A percentile compares a stretch with the other conserved stretches of the same genome.
Evolutionary conservation across 2,329 filamentous ascomycete genomes (phyloP).

Genomic region (Claviceps fusiformis): DNA sequence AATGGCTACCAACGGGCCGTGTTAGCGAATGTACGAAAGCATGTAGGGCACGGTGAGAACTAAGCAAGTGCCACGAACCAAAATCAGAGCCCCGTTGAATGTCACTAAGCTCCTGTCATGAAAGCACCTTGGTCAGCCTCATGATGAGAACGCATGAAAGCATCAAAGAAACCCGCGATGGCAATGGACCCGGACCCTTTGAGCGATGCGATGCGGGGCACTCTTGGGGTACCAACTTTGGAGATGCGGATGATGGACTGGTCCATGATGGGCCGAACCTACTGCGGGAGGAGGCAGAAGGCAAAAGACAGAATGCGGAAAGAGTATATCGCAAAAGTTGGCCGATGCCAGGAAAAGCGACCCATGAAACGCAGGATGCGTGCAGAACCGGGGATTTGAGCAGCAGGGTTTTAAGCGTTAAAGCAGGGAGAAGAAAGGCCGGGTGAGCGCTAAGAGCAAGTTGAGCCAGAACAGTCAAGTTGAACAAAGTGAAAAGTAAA

Average conservation of each 20-base stretch:
- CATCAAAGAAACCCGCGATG: neutral
- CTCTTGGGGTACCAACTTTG: conserved; percentile 41
- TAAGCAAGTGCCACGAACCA: conserved; percentile 40
- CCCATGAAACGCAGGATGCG: neutral
- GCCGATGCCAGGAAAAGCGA: neutral
- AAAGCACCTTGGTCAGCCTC: conserved; percentile 5
- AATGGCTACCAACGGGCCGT: conserved; percentile 42
- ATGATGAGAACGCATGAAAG: neutral
- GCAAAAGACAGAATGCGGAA: neutral
- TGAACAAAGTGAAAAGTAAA: neutral
- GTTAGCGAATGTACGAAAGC: neutral
- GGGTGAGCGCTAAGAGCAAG: neutral
- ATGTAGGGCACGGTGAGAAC: neutral
- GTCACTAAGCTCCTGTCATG: conserved; percentile 61
- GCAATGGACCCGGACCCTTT: conserved; percentile 13
- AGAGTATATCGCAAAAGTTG: neutral
- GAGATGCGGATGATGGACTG: conserved; percentile 82
- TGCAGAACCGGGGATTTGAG: neutral
- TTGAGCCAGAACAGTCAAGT: neutral
- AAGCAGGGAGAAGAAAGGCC: neutral
- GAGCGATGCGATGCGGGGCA: conserved; percentile 2
- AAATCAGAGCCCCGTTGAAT: conserved; percentile 74
- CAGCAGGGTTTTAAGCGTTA: neutral
- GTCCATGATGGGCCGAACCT: conserved; percentile 32
- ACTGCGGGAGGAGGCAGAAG: neutral